These are phyloP conservation scores for Pouteria campechiana DNA, from an alignment of 179 eudicot genomes.

Conservation along the genomic window DNA sequence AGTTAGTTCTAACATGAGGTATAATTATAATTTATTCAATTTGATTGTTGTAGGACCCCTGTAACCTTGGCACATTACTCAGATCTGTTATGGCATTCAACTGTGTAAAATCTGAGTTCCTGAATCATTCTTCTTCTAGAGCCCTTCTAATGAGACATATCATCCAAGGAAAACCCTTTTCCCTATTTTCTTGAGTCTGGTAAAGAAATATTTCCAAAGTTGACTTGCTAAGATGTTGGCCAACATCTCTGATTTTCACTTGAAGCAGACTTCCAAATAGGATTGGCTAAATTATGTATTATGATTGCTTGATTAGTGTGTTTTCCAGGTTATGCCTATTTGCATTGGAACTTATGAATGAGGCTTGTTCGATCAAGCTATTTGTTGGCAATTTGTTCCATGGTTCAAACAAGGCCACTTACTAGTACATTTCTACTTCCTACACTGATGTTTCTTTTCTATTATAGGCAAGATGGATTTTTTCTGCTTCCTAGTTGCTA, in stretches of 20 bases:
- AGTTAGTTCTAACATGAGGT: no score
- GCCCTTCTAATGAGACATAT: no score
- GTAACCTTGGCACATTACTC: slow-evolving; percentile 87
- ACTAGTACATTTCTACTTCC: neutral
- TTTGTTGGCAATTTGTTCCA: neutral
- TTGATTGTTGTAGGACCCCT: slow-evolving; percentile 63
- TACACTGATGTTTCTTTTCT: neutral
- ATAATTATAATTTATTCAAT: neutral
- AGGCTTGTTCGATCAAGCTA: no score
- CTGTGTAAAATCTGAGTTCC: slow-evolving; percentile 52
- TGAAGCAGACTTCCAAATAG: no score
- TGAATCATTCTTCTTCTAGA: no score
- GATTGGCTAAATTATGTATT: no score
- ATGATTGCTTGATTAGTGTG: no score
- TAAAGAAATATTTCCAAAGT: neutral
- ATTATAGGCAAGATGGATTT: slow-evolving; percentile 7
- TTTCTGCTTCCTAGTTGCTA: slow-evolving; percentile 89
- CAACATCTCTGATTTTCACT: no score
- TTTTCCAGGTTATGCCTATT: no score
- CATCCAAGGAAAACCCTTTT: no score
- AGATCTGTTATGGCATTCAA: slow-evolving; percentile 87
- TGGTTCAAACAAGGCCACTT: neutral
- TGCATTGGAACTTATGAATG: no score
- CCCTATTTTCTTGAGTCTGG: neutral
- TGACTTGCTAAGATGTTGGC: no score